A percentile compares a stretch with the other conserved stretches of the same genome.
These are phyloP conservation scores for Coniochaeta sp. DNA, from an alignment of 2,329 filamentous ascomycete species.

Conservation along the genomic window DNA sequence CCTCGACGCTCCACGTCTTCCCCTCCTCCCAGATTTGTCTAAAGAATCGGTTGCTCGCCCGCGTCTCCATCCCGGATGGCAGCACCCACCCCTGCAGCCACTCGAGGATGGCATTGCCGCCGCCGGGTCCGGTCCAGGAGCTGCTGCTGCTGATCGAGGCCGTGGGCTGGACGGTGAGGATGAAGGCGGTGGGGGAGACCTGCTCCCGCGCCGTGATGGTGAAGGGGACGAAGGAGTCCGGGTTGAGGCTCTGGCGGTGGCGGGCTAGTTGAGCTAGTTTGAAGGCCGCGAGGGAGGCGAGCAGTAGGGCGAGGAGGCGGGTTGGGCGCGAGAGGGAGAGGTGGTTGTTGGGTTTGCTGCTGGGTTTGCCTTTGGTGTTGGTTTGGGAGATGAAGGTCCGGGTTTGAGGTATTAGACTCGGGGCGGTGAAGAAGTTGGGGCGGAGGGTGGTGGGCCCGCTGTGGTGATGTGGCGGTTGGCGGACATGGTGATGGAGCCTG, in stretches of 20 bases:
- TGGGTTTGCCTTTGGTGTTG: no score
- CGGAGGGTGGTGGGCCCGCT: no score
- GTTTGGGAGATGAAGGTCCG: no score
- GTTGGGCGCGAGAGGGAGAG: no score
- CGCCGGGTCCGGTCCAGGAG: background rate
- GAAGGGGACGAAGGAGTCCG: conserved; percentile 57
- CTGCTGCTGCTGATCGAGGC: background rate
- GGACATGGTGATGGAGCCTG: background rate
- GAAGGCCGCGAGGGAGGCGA: background rate
- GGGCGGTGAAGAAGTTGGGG: no score
- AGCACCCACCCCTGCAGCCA: no score
- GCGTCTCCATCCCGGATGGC: background rate
- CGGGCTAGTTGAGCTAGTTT: background rate
- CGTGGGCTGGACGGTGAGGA: conserved; percentile 55
- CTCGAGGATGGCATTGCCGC: conserved; percentile 10
- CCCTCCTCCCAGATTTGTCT: background rate
- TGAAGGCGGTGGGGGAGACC: conserved; percentile 60
- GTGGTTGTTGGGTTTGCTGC: no score
- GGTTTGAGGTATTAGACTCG: no score
- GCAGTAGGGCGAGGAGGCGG: background rate
- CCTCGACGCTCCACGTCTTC: conserved; percentile 68
- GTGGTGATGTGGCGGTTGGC: no score
- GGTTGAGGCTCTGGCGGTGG: conserved; percentile 39
- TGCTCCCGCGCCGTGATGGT: conserved; percentile 52
- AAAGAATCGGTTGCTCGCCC: background rate